Evolutionary conservation across 2,329 filamentous ascomycete genomes (phyloP).

Genomic region (Alternaria tenuissima): DNA sequence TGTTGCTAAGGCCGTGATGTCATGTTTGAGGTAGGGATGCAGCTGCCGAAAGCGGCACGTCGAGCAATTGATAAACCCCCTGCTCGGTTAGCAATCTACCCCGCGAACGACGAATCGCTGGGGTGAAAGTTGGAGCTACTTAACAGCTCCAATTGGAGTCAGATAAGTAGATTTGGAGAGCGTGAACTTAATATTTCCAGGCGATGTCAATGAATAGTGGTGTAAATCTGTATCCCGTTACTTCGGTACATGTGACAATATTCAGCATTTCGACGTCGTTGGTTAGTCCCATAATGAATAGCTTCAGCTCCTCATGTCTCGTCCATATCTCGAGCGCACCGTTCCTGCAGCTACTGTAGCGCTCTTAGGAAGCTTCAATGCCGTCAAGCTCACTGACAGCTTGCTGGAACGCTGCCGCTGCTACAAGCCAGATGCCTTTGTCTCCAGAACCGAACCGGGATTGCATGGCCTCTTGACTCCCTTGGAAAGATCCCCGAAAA

Average conservation of each 20-base stretch:
- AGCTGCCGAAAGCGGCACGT: conserved; percentile 11
- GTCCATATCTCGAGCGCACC: not conserved
- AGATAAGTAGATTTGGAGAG: conserved; percentile 17
- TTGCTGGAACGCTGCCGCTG: conserved; percentile 1
- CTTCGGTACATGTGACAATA: not conserved
- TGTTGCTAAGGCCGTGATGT: conserved; percentile 11
- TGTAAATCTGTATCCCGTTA: not conserved
- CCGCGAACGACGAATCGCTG: conserved; percentile 8
- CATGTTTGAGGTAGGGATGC: conserved; percentile 4
- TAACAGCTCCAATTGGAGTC: conserved; percentile 12
- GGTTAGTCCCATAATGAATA: not conserved
- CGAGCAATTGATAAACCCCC: conserved; percentile 11
- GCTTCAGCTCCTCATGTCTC: not conserved
- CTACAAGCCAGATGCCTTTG: not conserved
- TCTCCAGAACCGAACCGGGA: not conserved
- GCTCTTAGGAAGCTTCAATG: not conserved
- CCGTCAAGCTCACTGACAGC: not conserved
- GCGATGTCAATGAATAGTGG: not conserved
- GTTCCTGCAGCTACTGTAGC: not conserved
- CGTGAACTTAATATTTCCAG: not conserved
- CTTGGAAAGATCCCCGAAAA: no score
- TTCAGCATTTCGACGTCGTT: not conserved
- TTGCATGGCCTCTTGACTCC: not conserved
- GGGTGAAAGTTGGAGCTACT: not conserved
- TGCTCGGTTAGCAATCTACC: conserved; percentile 18